Evolutionary conservation across 1,284 basidiomycete species (phyloP).

Genomic region (Grifola frondosa): DNA sequence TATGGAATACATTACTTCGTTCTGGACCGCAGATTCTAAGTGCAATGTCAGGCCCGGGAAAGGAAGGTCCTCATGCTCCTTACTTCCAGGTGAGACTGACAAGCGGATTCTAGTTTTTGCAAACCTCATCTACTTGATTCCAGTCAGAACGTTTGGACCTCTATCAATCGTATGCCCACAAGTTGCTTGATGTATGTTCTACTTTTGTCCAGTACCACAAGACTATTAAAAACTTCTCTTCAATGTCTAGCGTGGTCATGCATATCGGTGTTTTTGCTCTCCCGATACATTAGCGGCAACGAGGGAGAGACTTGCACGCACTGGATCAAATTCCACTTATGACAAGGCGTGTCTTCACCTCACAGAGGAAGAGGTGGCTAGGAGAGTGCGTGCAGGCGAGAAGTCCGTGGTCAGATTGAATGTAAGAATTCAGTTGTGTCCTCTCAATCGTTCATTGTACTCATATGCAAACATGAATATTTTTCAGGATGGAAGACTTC

Average conservation of each 20-base stretch:
- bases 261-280: slow-evolving; percentile 95
- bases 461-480: slow-evolving; percentile 19
- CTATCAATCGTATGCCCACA: slow-evolving; percentile 74
- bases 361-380: slow-evolving; percentile 80
- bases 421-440: slow-evolving; percentile 43
- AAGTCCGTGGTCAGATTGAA: slow-evolving; percentile 85
- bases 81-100: slow-evolving; percentile 71
- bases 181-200: slow-evolving; percentile 68
- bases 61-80: slow-evolving; percentile 69
- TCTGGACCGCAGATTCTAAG: slow-evolving; percentile 5
- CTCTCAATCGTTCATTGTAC: background rate
- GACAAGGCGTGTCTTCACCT: slow-evolving; percentile 85
- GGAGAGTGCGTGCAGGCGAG: slow-evolving; percentile 74
- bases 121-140: background rate
- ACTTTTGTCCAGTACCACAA: slow-evolving; percentile 1
- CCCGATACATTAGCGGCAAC: slow-evolving; percentile 65
- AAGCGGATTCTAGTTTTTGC: background rate
- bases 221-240: background rate
- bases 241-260: slow-evolving; percentile 67
- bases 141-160: slow-evolving; percentile 89
- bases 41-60: slow-evolving; percentile 66
- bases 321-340: slow-evolving; percentile 77
- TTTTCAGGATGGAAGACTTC: slow-evolving; percentile 53
- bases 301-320: slow-evolving; percentile 64
- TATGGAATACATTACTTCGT: slow-evolving; percentile 28